Conservation (phyloP, 2,329 filamentous ascomycete species). For the Fusarium xyrophilum region DNA sequence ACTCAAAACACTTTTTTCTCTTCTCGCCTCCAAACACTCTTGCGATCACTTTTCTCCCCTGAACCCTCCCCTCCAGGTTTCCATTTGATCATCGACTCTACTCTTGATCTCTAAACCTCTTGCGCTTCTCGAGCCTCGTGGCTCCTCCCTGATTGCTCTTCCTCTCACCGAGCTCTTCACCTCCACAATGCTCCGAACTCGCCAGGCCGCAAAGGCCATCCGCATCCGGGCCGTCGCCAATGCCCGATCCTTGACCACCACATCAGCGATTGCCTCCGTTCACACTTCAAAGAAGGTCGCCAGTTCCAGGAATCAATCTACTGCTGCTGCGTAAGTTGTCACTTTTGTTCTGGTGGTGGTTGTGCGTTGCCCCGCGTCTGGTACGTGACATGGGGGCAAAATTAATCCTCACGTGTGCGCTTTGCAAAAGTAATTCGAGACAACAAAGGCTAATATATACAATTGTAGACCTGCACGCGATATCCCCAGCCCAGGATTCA, state of each 20-base stretch:
- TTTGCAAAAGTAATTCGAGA: conserved; percentile 6
- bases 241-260: neutral
- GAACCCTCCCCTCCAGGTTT: neutral
- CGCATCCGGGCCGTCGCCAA: neutral
- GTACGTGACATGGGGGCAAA: neutral
- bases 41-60: neutral
- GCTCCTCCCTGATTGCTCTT: neutral
- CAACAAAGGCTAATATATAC: conserved; percentile 22
- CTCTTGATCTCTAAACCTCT: neutral
- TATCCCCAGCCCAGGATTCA: conserved; percentile 69
- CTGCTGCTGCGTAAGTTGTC: neutral
- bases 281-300: neutral
- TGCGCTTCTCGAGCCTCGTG: neutral
- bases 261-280: neutral
- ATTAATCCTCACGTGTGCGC: conserved; percentile 1
- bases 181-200: neutral
- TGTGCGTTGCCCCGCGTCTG: neutral
- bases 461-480: conserved; percentile 55
- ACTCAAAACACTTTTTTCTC: neutral
- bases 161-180: neutral
- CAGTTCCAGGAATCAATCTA: neutral
- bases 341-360: neutral
- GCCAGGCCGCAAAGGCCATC: neutral
- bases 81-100: neutral
- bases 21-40: neutral